Evolutionary conservation across 257 asterid species (phyloP).

Genomic region (Knoxia roxburghii): DNA sequence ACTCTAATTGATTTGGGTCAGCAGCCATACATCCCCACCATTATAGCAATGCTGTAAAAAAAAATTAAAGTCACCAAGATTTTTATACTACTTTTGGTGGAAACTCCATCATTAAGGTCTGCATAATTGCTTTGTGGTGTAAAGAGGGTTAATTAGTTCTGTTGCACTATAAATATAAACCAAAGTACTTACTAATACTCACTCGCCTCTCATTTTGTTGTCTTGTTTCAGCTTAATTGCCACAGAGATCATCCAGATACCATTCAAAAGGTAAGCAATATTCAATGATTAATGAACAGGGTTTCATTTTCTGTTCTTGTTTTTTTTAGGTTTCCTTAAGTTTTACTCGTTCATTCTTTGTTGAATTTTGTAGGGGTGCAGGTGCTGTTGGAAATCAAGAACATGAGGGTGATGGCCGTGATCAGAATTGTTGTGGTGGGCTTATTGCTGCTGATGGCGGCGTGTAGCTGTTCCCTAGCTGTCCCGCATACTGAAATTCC

Average conservation of each 20-base stretch:
- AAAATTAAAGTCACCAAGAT: too few relatives aligned
- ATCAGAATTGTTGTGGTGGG: not conserved
- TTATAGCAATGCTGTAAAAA: not conserved
- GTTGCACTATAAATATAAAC: not conserved
- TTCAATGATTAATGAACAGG: too few relatives aligned
- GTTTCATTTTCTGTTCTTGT: not conserved
- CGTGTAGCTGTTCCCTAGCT: conserved; percentile 2
- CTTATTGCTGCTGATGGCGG: not conserved
- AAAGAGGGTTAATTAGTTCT: too few relatives aligned
- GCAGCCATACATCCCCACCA: not conserved
- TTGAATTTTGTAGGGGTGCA: not conserved
- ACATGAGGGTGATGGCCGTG: not conserved
- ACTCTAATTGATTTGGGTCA: not conserved
- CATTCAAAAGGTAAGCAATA: too few relatives aligned
- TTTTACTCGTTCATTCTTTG: not conserved
- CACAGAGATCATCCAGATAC: conserved; percentile 8
- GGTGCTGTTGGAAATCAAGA: not conserved
- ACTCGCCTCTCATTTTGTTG: too few relatives aligned
- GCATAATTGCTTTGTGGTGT: too few relatives aligned
- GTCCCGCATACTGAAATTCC: not conserved
- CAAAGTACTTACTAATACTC: too few relatives aligned
- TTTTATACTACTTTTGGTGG: too few relatives aligned
- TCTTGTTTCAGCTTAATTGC: too few relatives aligned
- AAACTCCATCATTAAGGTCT: conserved; percentile 14
- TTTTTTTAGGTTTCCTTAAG: not conserved